Base-by-base conservation (phyloP, 73 alveolate species). In the Tetrahymena thermophila region DNA sequence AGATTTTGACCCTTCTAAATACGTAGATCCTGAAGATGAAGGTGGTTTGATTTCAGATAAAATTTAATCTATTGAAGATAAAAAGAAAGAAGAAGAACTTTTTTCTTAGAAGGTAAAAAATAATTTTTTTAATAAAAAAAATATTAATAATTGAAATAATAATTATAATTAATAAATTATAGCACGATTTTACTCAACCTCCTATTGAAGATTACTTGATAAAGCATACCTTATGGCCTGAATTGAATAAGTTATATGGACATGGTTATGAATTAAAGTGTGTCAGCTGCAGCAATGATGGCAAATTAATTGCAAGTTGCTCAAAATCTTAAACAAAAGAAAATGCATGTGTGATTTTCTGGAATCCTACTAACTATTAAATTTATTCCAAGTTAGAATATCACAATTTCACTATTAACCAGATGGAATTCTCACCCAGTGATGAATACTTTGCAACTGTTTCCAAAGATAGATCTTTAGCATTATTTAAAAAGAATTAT, bases 211-310 rank as follows among this genome's bases (percentile, higher is more conserved):
- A 98, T 94, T 97, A 97, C 89, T 95, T 99, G 34, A 96, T 97
- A 95, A 98, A 97, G 85, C 97, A 98, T 95, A 97, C 99, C 11
- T 98, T 99, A 93, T 99, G 99, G 99, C 99, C 99, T 0, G 99
- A 99, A 94, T 97, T 96, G 84, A 96, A 98, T 50, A 99, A 99
- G 96, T 97, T 98, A 94, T 99, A 99, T 95, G 99, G 99, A 8
- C 99, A 99, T 97, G 99, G 99, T 85, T 98, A 98, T 97, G 99
- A 99, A 95, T 94, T 99, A 23, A 98, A 94, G 94, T 97, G 98
- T 28, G 95, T 98, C 14, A 99, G 98, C 42, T 94, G 98, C 17
- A 94, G 98, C 40, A 97, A 97, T 85, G 97, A 96, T 93, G 99
- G 99, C 21, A 98, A 97, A 93, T 97, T 97, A 94, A 98, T 99